Base-by-base conservation (phyloP, 2,329 filamentous ascomycete species). In the Aphanoascus verrucosus region DNA sequence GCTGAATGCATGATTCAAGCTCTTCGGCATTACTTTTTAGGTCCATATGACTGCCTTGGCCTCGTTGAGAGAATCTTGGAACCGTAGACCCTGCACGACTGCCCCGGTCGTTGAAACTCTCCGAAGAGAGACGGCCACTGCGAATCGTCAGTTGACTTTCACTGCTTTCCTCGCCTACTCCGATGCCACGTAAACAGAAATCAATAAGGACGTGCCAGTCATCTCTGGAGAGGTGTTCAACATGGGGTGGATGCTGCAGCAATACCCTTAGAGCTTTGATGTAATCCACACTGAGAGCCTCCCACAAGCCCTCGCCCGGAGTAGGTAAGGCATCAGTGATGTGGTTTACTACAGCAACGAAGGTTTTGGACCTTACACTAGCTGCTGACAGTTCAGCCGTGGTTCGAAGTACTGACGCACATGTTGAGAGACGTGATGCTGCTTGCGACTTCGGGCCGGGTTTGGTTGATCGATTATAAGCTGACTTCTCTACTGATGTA, bases 311-410 rank as follows among this genome's bases (percentile, higher is more conserved):
- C 12, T 81, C 81, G 52, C 82, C 78, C 1, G 76, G 67, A 14
- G 74, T 77, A 1, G 82, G 79, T 2, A 94, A 74, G 15, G 82
- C 81, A 59, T 95, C 83, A 2, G 81, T 83, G 56, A 97, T 84
- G 68, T 95, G 89, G 58, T 88, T 83, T 58, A 94, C 75, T 14
- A 96, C 73, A 5, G 85, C 81, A 60, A 84, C 79, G n/a, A 91
- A 75, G 0, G 89, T 91, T 66, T 88, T 94, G 56, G 77, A 74
- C 62, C 83, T 85, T 58, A 97, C 69, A 56, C 79, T 83, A 17
- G 76, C 70, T 32, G 84, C 74, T 19, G 86, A 85, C 52, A 84
- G 78, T 58, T 85, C 82, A 46, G 94, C 77, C 20, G 85, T 80
- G 23, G 83, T 74, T 52, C 88, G 83, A 54, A 97, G 70, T 6